Evolutionary conservation across 2,329 filamentous ascomycete species (phyloP), one percentile per base, ranked within the genome.

Genomic region (Exophiala mesophila): DNA sequence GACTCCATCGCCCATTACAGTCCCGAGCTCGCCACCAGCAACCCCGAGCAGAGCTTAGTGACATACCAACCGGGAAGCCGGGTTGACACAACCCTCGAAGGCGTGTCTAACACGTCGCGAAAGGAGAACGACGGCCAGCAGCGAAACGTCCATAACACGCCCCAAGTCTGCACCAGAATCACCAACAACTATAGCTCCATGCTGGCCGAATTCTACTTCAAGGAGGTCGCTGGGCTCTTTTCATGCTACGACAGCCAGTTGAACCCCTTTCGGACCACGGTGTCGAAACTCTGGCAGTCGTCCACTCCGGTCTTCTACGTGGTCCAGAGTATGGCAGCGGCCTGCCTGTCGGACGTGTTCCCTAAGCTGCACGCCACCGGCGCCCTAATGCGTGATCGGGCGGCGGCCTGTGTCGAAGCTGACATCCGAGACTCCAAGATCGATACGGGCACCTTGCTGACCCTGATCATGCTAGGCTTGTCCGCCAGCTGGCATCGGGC

Each of bases 311-410:
- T 80, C 37, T 77, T 74, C 53, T 77, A 73, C 33, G 76, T 76
- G 2, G 77, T 80, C 33, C 77, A 80, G 51, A 80, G 77, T 48
- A 81, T 81, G 77, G 75, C 77, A 1, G 76, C 77, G 7, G 77
- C 77, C 3, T 77, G 77, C 13, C 61, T 81, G 0, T 72, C 76
- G 0, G 76, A 78, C 54, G 66, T 75, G 41, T 77, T 76, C 42
- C 75, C 69, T 3, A 67, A 68, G 37, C 77, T 73, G 65, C 69
- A 63, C 16, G 64, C 63, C 5, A 66, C 69, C 19, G 76, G 70
- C 4, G 60, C 67, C 19, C 71, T 69, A 50, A 71, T 72, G 62
- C 74, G 73, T 45, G 64, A 65, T 41, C 73, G 76, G 53, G 71
- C 71, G 3, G 65, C 72, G 19, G 68, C 71, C 13, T 69, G 69